A percentile compares a stretch with the other conserved stretches of the same genome.
Evolutionary conservation across 495 filamentous ascomycete genomes (phyloP).

Genomic region (Aspergillus nanangensis): DNA sequence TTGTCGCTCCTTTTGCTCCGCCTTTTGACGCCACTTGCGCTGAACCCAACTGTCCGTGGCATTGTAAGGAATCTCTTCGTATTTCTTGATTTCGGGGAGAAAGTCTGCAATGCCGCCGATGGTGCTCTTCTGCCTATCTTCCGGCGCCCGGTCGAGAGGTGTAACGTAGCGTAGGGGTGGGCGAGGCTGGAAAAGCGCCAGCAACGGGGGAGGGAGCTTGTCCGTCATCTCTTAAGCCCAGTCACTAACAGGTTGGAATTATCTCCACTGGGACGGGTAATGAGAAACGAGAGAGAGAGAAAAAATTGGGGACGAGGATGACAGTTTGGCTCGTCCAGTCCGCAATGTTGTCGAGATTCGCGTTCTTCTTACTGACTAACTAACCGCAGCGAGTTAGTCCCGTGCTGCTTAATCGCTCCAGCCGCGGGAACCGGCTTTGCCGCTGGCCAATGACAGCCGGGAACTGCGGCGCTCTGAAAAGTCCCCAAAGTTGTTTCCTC

Average conservation of each 20-base stretch:
- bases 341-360: conserved; percentile 8
- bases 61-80: conserved; percentile 68
- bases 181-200: conserved; percentile 90
- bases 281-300: no score
- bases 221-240: conserved; percentile 69
- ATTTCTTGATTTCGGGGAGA: conserved; percentile 63
- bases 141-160: conserved; percentile 75
- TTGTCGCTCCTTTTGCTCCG: conserved; percentile 67
- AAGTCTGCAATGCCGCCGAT: conserved; percentile 71
- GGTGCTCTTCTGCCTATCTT: conserved; percentile 63
- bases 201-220: conserved; percentile 86
- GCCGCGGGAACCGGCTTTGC: conserved; percentile 17
- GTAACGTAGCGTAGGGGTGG: conserved; percentile 88
- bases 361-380: conserved; percentile 3
- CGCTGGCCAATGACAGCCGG: conserved; percentile 22
- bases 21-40: conserved; percentile 69
- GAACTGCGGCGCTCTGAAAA: conserved; percentile 10
- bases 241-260: neutral
- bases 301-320: no score
- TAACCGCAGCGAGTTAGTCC: neutral
- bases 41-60: conserved; percentile 93
- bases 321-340: no score
- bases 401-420: conserved; percentile 2
- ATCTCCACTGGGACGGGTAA: no score
- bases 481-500: conserved; percentile 9